A percentile compares a stretch with the other conserved stretches of the same genome.
Evolutionary conservation across 2,329 filamentous ascomycete species (phyloP).

Genomic region (Alternaria sp.): DNA sequence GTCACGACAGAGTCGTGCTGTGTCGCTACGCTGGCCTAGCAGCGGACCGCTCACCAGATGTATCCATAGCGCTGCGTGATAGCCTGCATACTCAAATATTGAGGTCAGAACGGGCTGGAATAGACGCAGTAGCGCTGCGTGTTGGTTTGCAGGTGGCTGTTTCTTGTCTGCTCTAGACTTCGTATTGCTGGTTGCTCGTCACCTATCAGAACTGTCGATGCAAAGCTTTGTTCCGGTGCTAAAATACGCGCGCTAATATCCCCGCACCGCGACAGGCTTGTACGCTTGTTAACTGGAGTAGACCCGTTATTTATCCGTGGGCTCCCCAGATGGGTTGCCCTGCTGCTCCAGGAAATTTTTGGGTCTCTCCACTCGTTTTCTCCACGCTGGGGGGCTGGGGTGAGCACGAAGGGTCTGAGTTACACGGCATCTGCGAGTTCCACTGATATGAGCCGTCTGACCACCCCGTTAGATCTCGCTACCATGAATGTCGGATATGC

Average conservation of each 20-base stretch:
- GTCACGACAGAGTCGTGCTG: slow-evolving; percentile 17
- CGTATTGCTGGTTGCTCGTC: slow-evolving; percentile 3
- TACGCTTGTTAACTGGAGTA: slow-evolving; percentile 4
- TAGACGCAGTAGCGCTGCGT: slow-evolving; percentile 21
- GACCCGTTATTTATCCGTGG: slow-evolving; percentile 1
- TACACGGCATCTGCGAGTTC: background rate
- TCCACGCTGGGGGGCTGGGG: background rate
- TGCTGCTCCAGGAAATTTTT: background rate
- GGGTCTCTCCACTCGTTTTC: background rate
- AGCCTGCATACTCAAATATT: no score
- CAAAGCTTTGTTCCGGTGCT: slow-evolving; percentile 22
- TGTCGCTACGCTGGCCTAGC: slow-evolving; percentile 22
- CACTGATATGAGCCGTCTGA: background rate
- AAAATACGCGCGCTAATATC: slow-evolving; percentile 8
- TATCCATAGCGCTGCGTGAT: slow-evolving; percentile 17
- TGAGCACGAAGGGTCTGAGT: background rate
- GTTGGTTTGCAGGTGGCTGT: slow-evolving; percentile 12
- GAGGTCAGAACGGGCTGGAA: no score
- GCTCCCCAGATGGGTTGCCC: background rate
- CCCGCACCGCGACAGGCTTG: slow-evolving; percentile 19
- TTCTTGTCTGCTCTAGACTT: slow-evolving; percentile 7
- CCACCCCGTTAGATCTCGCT: background rate
- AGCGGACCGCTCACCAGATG: slow-evolving; percentile 25
- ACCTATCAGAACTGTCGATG: slow-evolving; percentile 22
- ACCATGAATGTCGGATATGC: background rate